Evolutionary conservation across 148 eudicot species (phyloP).

Genomic region (Fagopyrum esculentum): DNA sequence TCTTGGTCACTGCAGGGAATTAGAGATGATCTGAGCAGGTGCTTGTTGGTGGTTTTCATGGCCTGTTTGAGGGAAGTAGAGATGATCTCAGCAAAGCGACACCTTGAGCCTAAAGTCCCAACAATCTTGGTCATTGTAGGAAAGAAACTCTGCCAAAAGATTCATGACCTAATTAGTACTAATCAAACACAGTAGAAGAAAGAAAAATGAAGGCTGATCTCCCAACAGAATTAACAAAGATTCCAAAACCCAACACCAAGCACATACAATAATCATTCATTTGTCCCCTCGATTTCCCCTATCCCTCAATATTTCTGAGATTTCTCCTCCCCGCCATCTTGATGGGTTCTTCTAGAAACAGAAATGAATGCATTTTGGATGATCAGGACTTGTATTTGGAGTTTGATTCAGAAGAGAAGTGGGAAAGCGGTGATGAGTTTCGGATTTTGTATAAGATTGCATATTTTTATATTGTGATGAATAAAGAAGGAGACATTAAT

Average conservation of each 20-base stretch:
- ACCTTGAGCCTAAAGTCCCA: constrained; percentile 85
- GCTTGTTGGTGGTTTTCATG: too few relatives aligned
- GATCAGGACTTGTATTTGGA: neutral
- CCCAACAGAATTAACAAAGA: too few relatives aligned
- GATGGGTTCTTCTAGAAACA: constrained; percentile 90
- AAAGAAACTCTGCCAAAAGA: constrained; percentile 47
- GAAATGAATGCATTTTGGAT: constrained; percentile 22
- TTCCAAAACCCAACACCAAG: too few relatives aligned
- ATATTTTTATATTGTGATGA: neutral
- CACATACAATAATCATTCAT: too few relatives aligned
- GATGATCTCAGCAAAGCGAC: constrained; percentile 64
- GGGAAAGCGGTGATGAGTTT: neutral
- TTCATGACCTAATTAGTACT: neutral
- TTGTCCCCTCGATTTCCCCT: too few relatives aligned
- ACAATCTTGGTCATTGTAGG: constrained; percentile 93
- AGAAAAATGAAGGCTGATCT: constrained; percentile 26
- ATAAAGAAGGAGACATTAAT: too few relatives aligned
- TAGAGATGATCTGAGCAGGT: too few relatives aligned
- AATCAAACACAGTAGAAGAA: neutral
- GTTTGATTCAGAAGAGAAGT: neutral
- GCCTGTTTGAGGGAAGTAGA: constrained; percentile 52
- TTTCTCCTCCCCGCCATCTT: constrained; percentile 48
- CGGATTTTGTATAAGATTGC: neutral
- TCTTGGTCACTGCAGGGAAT: too few relatives aligned
- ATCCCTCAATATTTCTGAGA: too few relatives aligned